phyloP scores from a whole-genome alignment of 1,139 yeast species.

The Blastobotrys persicus region DNA sequence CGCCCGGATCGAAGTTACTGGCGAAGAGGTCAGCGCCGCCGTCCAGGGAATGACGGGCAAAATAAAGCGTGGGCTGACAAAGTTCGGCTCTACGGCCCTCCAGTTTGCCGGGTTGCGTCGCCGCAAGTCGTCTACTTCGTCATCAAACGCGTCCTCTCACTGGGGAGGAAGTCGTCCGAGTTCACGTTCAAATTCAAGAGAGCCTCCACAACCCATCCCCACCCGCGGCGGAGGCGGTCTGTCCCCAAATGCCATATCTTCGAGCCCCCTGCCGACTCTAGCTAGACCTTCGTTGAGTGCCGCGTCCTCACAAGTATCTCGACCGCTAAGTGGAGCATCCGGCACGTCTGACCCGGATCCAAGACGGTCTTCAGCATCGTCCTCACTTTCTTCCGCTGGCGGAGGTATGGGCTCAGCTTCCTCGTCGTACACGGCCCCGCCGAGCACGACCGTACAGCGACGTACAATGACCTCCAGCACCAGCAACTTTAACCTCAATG shows the following conservation, averaged over 20 bases:
- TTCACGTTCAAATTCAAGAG: slow-evolving; percentile 22
- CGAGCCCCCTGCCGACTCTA: slow-evolving; percentile 6
- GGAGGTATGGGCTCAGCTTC: slow-evolving; percentile 7
- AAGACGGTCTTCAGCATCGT: slow-evolving; percentile 6
- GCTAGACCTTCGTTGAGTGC: neutral
- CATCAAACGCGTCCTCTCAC: slow-evolving; percentile 18
- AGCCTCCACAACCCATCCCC: slow-evolving; percentile 17
- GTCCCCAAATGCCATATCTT: too few species aligned
- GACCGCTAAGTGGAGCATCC: slow-evolving; percentile 1
- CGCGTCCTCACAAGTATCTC: neutral
- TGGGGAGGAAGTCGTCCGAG: slow-evolving; percentile 14
- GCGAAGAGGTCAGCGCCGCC: slow-evolving; percentile 70
- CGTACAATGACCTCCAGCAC: slow-evolving; percentile 17
- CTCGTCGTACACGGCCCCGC: slow-evolving; percentile 1
- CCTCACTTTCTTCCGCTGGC: slow-evolving; percentile 2
- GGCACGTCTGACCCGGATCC: neutral
- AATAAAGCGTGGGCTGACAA: slow-evolving; percentile 57
- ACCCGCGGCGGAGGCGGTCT: too few species aligned
- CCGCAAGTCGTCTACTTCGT: slow-evolving; percentile 25
- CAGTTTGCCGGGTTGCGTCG: slow-evolving; percentile 41
- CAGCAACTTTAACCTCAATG: slow-evolving; percentile 27
- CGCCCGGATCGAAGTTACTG: slow-evolving; percentile 55
- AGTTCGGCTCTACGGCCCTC: slow-evolving; percentile 45
- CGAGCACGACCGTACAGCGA: neutral
- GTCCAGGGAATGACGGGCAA: slow-evolving; percentile 75